A percentile compares a stretch with the other conserved stretches of the same genome.
Evolutionary conservation across 2,329 filamentous ascomycete genomes (phyloP).

Genomic region (Phyllosticta citribraziliensis): DNA sequence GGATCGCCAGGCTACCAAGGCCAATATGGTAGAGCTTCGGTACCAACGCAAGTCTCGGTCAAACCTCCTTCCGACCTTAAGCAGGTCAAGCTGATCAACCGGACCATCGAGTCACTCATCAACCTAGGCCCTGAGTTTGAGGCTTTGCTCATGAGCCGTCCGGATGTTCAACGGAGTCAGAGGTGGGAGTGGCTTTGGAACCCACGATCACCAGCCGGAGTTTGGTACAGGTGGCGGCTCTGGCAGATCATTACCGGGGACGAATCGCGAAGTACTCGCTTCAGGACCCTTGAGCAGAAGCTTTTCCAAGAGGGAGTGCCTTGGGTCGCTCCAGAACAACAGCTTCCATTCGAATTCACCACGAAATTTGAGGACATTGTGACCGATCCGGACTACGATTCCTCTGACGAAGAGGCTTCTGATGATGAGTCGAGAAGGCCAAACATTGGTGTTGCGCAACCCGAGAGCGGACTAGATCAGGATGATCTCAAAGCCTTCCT

Average conservation of each 20-base stretch:
- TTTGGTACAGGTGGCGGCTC: conserved; percentile 88
- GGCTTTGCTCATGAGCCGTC: conserved; percentile 77
- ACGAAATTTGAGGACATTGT: conserved; percentile 70
- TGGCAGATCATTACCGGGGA: conserved; percentile 75
- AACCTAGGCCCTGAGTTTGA: conserved; percentile 81
- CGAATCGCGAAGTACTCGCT: conserved; percentile 19
- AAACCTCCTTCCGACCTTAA: conserved; percentile 65
- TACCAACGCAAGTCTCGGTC: conserved; percentile 51
- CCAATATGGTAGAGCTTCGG: conserved; percentile 33
- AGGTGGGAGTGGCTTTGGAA: conserved; percentile 95
- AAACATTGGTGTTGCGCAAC: conserved; percentile 34
- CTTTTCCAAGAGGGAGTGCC: conserved; percentile 63
- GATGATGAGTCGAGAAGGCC: conserved; percentile 40
- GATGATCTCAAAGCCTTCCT: conserved; percentile 53
- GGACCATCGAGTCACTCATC: conserved; percentile 70
- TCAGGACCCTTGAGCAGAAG: conserved; percentile 20
- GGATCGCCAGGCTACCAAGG: conserved; percentile 18
- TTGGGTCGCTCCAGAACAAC: conserved; percentile 67
- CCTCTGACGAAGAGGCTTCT: conserved; percentile 73
- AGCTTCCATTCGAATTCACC: conserved; percentile 70
- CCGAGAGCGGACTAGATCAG: conserved; percentile 14
- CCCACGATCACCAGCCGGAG: conserved; percentile 62
- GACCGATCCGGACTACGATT: conserved; percentile 76
- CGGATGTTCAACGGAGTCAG: conserved; percentile 74
- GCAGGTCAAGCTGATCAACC: conserved; percentile 76